phyloP scores from a whole-genome alignment of 139 green algal species.

The Picochlorum sp. region DNA sequence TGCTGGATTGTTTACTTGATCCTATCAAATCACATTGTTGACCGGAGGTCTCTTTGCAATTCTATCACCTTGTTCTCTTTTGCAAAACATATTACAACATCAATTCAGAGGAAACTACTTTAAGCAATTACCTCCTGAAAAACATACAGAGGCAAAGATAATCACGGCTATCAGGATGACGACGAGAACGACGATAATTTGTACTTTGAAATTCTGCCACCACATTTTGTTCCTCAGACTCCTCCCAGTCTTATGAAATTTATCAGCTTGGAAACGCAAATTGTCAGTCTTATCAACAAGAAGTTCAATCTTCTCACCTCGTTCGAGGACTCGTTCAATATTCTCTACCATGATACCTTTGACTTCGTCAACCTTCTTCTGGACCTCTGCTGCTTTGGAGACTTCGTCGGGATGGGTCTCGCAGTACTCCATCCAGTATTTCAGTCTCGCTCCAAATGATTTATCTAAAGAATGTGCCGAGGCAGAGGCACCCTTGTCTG shows the following conservation, averaged over 20 bases:
- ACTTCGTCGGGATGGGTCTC: conserved; percentile 87
- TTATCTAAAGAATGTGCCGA: conserved; percentile 75
- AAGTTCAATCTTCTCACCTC: conserved; percentile 94
- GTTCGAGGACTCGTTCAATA: conserved; percentile 92
- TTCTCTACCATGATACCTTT: conserved; percentile 98
- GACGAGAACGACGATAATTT: conserved; percentile 57
- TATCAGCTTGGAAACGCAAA: conserved; percentile 84
- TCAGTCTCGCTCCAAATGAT: conserved; percentile 69
- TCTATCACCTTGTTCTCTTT: no score
- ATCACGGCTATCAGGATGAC: conserved; percentile 63
- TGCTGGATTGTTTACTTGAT: no score
- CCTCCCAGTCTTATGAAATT: conserved; percentile 79
- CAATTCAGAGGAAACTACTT: conserved; percentile 18
- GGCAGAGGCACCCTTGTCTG: conserved; percentile 50
- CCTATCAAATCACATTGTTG: no score
- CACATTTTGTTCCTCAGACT: conserved; percentile 83
- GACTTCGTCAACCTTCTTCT: conserved; percentile 91
- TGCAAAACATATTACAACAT: no score
- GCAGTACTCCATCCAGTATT: conserved; percentile 90
- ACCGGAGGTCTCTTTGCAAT: no score
- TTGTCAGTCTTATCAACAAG: conserved; percentile 96
- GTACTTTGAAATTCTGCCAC: conserved; percentile 94
- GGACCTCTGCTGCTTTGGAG: conserved; percentile 76
- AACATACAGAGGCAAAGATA: conserved; percentile 79
- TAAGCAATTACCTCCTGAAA: conserved; percentile 52